Conservation (phyloP, 2,329 filamentous ascomycete genomes). For the Aspergillus eucalypticola region DNA sequence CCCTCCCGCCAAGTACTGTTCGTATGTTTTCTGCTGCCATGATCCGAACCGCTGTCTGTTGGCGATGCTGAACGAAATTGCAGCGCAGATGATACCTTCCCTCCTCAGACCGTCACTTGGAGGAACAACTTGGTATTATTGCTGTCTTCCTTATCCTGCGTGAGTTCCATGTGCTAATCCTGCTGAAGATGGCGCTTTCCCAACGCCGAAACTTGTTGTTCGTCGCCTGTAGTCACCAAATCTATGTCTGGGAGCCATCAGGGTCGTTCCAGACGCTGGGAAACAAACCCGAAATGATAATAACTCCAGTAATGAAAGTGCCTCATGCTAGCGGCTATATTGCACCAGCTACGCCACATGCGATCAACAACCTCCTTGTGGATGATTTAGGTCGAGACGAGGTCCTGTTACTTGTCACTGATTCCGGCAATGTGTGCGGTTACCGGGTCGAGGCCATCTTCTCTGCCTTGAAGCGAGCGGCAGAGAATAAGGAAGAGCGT, state of each 20-base stretch:
- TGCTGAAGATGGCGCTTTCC: slow-evolving; percentile 44
- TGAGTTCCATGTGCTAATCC: not conserved
- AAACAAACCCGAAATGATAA: slow-evolving; percentile 41
- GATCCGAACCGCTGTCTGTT: not conserved
- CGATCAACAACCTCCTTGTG: slow-evolving; percentile 68
- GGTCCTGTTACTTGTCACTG: slow-evolving; percentile 66
- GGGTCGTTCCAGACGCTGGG: slow-evolving; percentile 44
- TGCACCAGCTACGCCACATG: slow-evolving; percentile 56
- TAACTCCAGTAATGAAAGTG: slow-evolving; percentile 45
- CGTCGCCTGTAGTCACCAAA: slow-evolving; percentile 41
- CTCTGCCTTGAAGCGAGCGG: slow-evolving; percentile 45
- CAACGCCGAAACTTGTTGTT: slow-evolving; percentile 51
- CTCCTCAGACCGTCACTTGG: slow-evolving; percentile 41
- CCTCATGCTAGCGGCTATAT: slow-evolving; percentile 54
- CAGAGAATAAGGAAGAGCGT: slow-evolving; percentile 19
- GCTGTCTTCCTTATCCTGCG: not conserved
- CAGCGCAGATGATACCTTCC: slow-evolving; percentile 30
- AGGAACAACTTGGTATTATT: slow-evolving; percentile 45
- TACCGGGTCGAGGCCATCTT: slow-evolving; percentile 63
- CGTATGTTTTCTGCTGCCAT: slow-evolving; percentile 16
- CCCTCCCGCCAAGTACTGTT: slow-evolving; percentile 18
- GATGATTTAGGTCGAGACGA: slow-evolving; percentile 70
- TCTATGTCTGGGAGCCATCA: slow-evolving; percentile 48
- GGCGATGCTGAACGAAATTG: slow-evolving; percentile 11
- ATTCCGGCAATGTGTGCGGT: slow-evolving; percentile 73